phyloP scores from a whole-genome alignment of 139 green algal species.

The Volvox reticuliferus region DNA sequence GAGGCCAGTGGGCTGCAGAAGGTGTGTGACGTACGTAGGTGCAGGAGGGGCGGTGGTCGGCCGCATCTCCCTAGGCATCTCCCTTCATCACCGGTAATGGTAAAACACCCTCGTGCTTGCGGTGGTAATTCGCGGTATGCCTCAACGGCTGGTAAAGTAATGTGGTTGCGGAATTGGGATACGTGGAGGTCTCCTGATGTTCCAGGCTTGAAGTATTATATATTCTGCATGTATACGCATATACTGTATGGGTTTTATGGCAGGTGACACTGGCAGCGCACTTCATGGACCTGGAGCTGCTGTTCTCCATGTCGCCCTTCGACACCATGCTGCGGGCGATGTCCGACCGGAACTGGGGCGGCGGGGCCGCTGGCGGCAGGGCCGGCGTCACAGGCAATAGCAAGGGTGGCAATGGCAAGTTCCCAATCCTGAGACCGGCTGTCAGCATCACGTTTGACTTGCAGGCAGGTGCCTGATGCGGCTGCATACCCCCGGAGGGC shows the following conservation, averaged over 20 bases:
- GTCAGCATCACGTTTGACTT: background rate
- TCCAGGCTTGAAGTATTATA: background rate
- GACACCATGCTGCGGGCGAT: background rate
- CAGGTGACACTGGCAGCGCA: constrained; percentile 33
- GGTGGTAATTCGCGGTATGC: too few relatives aligned
- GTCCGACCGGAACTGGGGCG: background rate
- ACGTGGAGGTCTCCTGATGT: too few relatives aligned
- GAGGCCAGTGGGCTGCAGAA: background rate
- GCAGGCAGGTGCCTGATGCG: background rate
- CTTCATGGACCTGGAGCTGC: constrained; percentile 42
- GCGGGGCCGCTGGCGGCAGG: too few relatives aligned
- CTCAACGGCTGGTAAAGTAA: too few relatives aligned
- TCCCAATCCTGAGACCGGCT: background rate
- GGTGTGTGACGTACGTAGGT: background rate
- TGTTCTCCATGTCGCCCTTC: constrained; percentile 37
- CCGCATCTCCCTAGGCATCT: background rate
- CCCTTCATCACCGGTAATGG: background rate
- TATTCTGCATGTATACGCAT: background rate
- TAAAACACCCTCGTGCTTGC: too few relatives aligned
- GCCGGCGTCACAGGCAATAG: background rate
- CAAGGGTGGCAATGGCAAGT: background rate
- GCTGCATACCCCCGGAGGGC: too few relatives aligned
- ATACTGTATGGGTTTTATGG: background rate
- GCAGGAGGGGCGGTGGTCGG: too few relatives aligned
- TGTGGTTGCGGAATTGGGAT: too few relatives aligned